Evolutionary conservation across 1,284 basidiomycete genomes (phyloP), one percentile per base, ranked within the genome.

Genomic region (Boletellus dicymbophilus): DNA sequence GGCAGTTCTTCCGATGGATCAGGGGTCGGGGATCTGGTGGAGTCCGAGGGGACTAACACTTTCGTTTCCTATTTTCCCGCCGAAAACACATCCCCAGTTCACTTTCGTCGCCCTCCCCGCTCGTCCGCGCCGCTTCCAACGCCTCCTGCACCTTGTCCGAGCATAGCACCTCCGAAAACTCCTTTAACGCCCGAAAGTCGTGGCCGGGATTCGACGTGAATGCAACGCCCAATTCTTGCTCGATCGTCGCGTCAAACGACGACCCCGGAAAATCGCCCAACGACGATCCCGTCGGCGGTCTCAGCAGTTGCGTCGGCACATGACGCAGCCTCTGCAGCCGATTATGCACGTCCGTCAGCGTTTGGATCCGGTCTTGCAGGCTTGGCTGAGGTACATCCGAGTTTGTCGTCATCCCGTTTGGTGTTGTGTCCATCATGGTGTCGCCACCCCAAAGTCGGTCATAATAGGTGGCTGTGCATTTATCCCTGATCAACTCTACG

Each of bases 101-200:
- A 21, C 68, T 73, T 25, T 66, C 66, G 61, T 85, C 83, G 21
- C 65, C 63, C 30, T 71, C 66, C 56, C 80, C 74, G 52, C 83
- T 83, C 18, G 75, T 73, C 33, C 68, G 68, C 21, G 82, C 82
- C 8, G 70, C 65, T 36, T 65, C 66, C 44, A 87, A 65, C 1
- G 82, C 82, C 2, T 76, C 69, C 62, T 86, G 84, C 4, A 81
- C 71, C 3, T 68, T 65, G 39, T 78, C 75, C 6, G 77, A 77
- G 28, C 72, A 66, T 10, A 84, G 57, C 15, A 63, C 58, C 5
- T 79, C 77, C 15, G 66, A 60, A 49, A 84, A 70, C 7, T 75
- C 74, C 48, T 72, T 77, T 40, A 84, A 53, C 25, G 73, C 66
- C 51, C 70, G 63, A 56, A 81, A 72, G 57, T 58, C 68, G 48